Evolutionary conservation across 257 asterid genomes (phyloP).

Genomic region (Solanum acaule): DNA sequence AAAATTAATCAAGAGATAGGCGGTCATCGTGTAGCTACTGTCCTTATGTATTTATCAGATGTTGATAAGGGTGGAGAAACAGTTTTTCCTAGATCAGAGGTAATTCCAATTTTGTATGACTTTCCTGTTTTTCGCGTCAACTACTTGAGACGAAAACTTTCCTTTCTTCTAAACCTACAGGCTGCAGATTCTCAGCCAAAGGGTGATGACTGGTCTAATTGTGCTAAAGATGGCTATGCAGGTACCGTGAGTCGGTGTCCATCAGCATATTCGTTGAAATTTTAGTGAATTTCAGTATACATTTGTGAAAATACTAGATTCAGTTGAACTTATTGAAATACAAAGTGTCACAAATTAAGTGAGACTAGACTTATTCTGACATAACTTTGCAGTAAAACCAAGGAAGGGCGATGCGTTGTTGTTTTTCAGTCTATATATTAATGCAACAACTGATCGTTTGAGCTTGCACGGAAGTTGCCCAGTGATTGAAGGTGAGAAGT

Average conservation of each 20-base stretch:
- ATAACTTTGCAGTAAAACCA: conserved; percentile 59
- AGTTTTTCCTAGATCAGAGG: conserved; percentile 68
- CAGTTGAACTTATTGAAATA: not conserved
- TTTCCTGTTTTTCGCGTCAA: not conserved
- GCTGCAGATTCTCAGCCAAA: conserved; percentile 36
- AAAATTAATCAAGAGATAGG: conserved; percentile 64
- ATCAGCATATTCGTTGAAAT: not conserved
- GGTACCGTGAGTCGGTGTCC: conserved; percentile 20
- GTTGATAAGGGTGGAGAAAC: conserved; percentile 85
- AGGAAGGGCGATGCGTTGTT: conserved; percentile 63
- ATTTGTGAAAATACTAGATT: not conserved
- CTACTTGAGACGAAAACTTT: not conserved
- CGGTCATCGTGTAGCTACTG: conserved; percentile 87
- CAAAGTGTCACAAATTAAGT: not conserved
- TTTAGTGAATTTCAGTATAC: not conserved
- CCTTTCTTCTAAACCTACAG: conserved; percentile 20
- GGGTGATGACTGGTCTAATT: conserved; percentile 72
- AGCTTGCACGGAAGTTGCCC: conserved; percentile 98
- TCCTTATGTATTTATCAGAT: conserved; percentile 75
- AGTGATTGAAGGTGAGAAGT: conserved; percentile 78
- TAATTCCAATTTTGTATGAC: not conserved
- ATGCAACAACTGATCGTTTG: conserved; percentile 53
- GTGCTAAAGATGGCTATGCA: conserved; percentile 83
- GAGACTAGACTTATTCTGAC: not conserved
- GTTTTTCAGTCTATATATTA: conserved; percentile 82